Evolutionary conservation across 768 basidiomycete species (phyloP).

Genomic region (Tricholoma furcatifolium): DNA sequence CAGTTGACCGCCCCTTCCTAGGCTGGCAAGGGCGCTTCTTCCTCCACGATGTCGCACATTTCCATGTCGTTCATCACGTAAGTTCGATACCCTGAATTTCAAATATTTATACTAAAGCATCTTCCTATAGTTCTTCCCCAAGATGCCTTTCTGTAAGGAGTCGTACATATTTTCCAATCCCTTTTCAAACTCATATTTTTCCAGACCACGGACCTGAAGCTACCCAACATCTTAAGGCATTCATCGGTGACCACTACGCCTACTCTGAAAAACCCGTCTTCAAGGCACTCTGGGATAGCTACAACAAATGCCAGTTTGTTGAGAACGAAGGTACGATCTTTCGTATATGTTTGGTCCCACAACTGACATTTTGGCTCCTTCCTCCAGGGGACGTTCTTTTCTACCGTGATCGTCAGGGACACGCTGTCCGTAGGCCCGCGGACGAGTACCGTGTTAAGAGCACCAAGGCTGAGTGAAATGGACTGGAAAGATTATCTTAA

Average conservation of each 20-base stretch:
- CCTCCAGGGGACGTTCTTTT: constrained; percentile 39
- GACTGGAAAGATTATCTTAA: background rate
- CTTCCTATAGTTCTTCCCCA: constrained; percentile 50
- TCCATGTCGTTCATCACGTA: constrained; percentile 62
- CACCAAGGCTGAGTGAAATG: constrained; percentile 5
- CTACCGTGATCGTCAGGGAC: constrained; percentile 42
- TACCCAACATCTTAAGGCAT: constrained; percentile 45
- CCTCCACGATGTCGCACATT: constrained; percentile 63
- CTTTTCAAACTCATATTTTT: background rate
- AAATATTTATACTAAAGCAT: background rate
- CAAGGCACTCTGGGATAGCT: constrained; percentile 51
- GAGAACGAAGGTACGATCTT: constrained; percentile 47
- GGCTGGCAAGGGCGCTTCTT: constrained; percentile 68
- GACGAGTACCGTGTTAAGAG: constrained; percentile 15
- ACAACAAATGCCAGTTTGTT: constrained; percentile 57
- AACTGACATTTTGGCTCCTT: no score
- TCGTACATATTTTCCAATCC: background rate
- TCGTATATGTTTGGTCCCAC: background rate
- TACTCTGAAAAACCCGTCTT: constrained; percentile 39
- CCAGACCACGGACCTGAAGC: constrained; percentile 51
- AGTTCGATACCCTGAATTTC: constrained; percentile 5
- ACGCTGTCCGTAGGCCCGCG: constrained; percentile 33
- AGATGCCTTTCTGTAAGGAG: constrained; percentile 59
- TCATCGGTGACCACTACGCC: constrained; percentile 52
- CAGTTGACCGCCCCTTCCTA: constrained; percentile 56